Evolutionary conservation across 2,329 filamentous ascomycete species (phyloP), one percentile per base, ranked within the genome.

Genomic region (Alternaria novae-zelandiae): DNA sequence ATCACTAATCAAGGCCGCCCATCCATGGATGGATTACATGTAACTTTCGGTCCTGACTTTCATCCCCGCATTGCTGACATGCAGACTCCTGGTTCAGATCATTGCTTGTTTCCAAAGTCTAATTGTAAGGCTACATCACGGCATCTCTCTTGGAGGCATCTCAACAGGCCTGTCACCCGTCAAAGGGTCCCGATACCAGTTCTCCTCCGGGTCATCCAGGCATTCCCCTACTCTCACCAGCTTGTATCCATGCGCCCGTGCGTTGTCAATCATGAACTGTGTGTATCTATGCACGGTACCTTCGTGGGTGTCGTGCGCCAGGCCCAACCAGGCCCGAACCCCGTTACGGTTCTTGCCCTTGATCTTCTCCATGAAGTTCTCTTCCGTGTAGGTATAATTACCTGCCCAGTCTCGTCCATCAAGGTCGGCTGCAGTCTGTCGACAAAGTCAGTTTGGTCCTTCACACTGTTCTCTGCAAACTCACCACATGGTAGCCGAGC

Each of bases 221-320:
- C 87, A 89, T 63, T 88, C 85, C 0, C 86, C 87, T 5, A 88
- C 83, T 1, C 86, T 86, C 26, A 86, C 85, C 46, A 83, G 82
- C 41, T 47, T 41, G n/a, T 41, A 58, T 10, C 54, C 59, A 23
- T 51, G 28, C 12, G 46, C 47, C 23, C 54, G 25, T 7, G 59
- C 59, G 17, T 53, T 26, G 17, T 53, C 36, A 10, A 58, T 58
- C 59, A 58, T 61, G 21, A 61, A 61, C 17, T 51, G 59, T 11
- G 54, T 58, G 10, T 23, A 61, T 9, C 54, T 46, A 57, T 58
- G 47, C 12, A 61, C 54, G 4, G 54, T 51, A 15, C 46, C 20
- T 17, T 53, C n/a, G 20, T 61, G 54, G 5, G 21, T 58, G 9
- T 61, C 54, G 5, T 58, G 59, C 26, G 59, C 59, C 3, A 61